Evolutionary conservation across 129 eudicot species (phyloP), one percentile per base, ranked within the genome.

Genomic region (Tagetes erecta): DNA sequence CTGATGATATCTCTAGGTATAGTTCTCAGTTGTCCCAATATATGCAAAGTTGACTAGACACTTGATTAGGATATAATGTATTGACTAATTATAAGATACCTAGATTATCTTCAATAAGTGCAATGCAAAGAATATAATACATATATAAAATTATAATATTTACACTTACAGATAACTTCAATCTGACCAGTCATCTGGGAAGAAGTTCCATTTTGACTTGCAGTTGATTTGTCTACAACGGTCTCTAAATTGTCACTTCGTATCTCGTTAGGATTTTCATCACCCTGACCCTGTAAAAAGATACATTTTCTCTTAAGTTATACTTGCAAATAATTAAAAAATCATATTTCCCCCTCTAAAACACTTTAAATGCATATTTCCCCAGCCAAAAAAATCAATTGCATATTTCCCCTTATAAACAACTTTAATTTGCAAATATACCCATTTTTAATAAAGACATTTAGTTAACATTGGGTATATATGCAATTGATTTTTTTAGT

Each of bases 211-310:
- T 45, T 78, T 44, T 70, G 50, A 62, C 66, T 72, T 37, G 67
- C 67, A 52, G 84, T 68, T 65, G 70, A 56, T 71, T 20, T 76
- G 52, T 88, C 87, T 39, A 67, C 79, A 58, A 67, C 92, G 12
- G 81, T 69, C 50, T 81, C 92, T 80, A 75, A 74, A 56, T 76
- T 84, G 64, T 77, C 84, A 71, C 64, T 78, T 64, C 84, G 81
- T 51, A 73, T 78, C 72, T 80, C 89, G 69, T 83, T 78, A 8
- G 82, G 55, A 52, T 78, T 87, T 37, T 84, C 96, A 37, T 90
- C 91, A 52, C 83, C 96, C 98, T 92, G 80, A 51, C 82, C 96
- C 96, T 89, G 81, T 57, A 37, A 38, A 36, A 11, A 33, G 41
- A 59, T 59, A 35, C 40, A 59, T 59, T 20, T 20, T 59, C 41